A percentile compares a stretch with the other conserved stretches of the same genome.
Evolutionary conservation across 164 flowering plant species (phyloP).

Genomic region (Malania oleifera): DNA sequence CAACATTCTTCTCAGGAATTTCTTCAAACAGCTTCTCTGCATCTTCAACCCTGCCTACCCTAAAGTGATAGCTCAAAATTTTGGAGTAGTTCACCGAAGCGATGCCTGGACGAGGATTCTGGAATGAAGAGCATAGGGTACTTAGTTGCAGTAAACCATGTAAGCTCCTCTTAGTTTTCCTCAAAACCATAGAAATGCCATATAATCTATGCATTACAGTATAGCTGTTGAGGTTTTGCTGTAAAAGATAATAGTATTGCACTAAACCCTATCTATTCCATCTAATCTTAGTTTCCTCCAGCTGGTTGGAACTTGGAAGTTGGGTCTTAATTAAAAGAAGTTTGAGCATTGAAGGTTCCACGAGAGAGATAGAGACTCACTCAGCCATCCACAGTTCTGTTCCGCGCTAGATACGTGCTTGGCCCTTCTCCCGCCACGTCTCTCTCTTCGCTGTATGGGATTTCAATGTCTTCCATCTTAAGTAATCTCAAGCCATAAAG

Average conservation of each 20-base stretch:
- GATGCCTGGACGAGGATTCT: background rate
- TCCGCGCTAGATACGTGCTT: background rate
- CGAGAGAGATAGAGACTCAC: background rate
- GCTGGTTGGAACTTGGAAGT: no score
- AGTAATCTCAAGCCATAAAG: no score
- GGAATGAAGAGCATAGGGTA: background rate
- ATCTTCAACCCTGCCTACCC: constrained; percentile 17
- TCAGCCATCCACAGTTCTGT: background rate
- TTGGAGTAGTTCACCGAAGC: constrained; percentile 6
- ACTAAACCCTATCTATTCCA: no score
- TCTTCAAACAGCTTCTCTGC: constrained; percentile 33
- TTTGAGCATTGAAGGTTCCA: background rate
- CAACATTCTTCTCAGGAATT: constrained; percentile 24
- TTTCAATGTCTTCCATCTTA: no score
- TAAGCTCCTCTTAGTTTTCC: background rate
- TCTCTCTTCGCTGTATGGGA: no score
- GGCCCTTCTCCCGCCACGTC: background rate
- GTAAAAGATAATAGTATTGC: background rate
- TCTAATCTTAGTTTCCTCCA: no score
- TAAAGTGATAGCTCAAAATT: constrained; percentile 13
- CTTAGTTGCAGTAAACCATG: background rate
- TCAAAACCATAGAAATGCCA: background rate
- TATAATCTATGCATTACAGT: background rate
- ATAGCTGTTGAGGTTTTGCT: background rate
- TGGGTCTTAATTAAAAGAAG: no score